Evolutionary conservation across 1,139 yeast genomes (phyloP), one percentile per base, ranked within the genome.

Genomic region (Blastobotrys proliferans): DNA sequence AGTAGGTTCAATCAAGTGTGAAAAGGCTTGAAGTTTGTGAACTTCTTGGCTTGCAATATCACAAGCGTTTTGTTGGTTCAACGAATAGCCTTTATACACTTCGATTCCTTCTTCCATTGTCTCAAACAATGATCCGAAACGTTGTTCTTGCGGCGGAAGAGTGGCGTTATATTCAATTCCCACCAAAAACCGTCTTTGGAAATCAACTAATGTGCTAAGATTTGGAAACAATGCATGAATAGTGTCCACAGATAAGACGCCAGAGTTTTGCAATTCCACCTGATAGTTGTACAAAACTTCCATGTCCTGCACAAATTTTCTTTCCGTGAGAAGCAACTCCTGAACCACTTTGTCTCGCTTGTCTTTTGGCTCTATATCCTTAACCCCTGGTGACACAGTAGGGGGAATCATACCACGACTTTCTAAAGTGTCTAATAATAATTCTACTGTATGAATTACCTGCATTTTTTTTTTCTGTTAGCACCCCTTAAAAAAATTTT

Each of bases 271-370:
- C 33, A 92, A 68, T 53, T 84, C 94, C 44, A 74, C 71, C 60
- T 81, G 82, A 64, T 87, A 94, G 35, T 66, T 67, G 39, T 76
- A 72, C 55, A 92, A 65, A 11, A 79, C 73, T 62, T 90, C 97
- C 53, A 92, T 69, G 62, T 92, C 97, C 61, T 83, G 87, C 17
- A 92, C 96, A 61, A 83, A 92, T 62, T 86, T 88, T 52, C 97
- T 73, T 64, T 92, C 99, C 1, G 96, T 87, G 55, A 82, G 85
- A 27, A 94, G 74, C 35, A 92, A 70, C 64, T 92, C 99, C 53
- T 77, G 79, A 42, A 90, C 80, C 39, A 90, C 92, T 58, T 84
- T 86, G 16, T 86, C 80, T 39, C 87, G 72, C 37, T 50, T 51
- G 34, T 56, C 60, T 30, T 44, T 44, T 1, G 55, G 52, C 13